Percentiles rank a stretch among this genome's conserved stretches.
Evolutionary conservation across 371 early-diverging fungal species (phyloP).

Genomic region (Fennellomyces sp.): DNA sequence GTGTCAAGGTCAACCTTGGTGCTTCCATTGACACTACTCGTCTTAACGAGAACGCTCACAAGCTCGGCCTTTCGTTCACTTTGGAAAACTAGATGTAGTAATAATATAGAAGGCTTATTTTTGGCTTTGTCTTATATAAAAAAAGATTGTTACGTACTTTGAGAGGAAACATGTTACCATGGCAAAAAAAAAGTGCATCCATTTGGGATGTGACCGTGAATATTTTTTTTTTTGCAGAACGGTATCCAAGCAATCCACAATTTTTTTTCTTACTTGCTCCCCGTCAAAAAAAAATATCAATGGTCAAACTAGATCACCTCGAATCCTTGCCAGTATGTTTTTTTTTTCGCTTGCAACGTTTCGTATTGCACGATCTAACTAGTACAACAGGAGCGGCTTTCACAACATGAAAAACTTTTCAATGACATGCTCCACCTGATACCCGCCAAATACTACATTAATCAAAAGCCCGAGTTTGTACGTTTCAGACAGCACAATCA

Average conservation of each 20-base stretch:
- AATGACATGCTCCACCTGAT: slow-evolving; percentile 71
- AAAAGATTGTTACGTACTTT: not conserved
- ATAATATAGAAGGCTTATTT: slow-evolving; percentile 1
- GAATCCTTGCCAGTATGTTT: slow-evolving; percentile 29
- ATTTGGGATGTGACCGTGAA: not conserved
- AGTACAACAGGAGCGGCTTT: slow-evolving; percentile 57
- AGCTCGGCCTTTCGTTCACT: slow-evolving; percentile 90
- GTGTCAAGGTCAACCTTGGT: slow-evolving; percentile 93
- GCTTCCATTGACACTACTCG: slow-evolving; percentile 91
- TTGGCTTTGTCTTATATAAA: not conserved
- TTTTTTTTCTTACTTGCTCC: not conserved
- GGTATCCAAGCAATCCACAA: not conserved
- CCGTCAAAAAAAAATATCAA: slow-evolving; percentile 1
- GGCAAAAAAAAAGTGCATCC: not conserved
- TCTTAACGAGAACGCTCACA: slow-evolving; percentile 93
- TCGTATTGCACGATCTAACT: not conserved
- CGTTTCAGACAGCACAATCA: not conserved
- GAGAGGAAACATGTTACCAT: not conserved
- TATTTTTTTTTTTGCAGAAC: not conserved
- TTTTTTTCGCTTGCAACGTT: not conserved
- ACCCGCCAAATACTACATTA: slow-evolving; percentile 75
- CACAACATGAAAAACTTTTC: slow-evolving; percentile 58
- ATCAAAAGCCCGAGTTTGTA: slow-evolving; percentile 49
- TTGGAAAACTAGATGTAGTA: slow-evolving; percentile 75
- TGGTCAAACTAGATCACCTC: slow-evolving; percentile 39